Base-by-base conservation (phyloP, 2,329 filamentous ascomycete species). In the Acephala macrosclerotiorum region DNA sequence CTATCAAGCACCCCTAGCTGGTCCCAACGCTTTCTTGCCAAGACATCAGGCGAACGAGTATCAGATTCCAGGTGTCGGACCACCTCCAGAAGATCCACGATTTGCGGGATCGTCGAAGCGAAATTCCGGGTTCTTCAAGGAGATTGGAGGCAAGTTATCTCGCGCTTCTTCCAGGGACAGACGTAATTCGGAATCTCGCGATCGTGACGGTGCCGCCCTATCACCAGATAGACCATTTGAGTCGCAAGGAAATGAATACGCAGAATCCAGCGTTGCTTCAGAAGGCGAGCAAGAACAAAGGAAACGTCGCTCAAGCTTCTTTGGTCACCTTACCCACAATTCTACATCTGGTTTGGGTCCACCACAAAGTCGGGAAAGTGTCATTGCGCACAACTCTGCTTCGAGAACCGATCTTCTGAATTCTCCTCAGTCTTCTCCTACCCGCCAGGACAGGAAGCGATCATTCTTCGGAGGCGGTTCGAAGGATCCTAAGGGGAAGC, bases 41-140 rank as follows among this genome's bases (percentile, higher is more conserved):
- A 79, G 79, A 38, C 75, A 79, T 1, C 79, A 80, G 20, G 75
- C 76, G 14, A 76, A 74, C n/a, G 80, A 82, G 56, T 79, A 77
- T 65, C 76, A 79, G 9, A 68, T 78, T 16, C 73, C 77, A 9
- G 77, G 77, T 2, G 76, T 78, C 20, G 79, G 75, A 5, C 78
- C 77, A 8, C 63, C 71, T 16, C 79, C 81, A 26, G 75, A 75
- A 1, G 77, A 78, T 33, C 77, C 78, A 22, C 77, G 76, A 33
- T 29, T 16, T 42, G 33, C 51, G 11, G 66, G 47, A 29, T 63
- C 57, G 35, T 68, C 70, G 12, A 71, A 68, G 56, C 69, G 74
- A 16, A 80, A 78, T 63, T 83, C 80, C 12, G 80, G 77, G 22
- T 53, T 87, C n/a, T 83, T 87, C 68, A 86, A 84, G 68, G 83